Evolutionary conservation across 2,329 filamentous ascomycete species (phyloP), one percentile per base, ranked within the genome.

Genomic region (Zasmidium citrigriseum): DNA sequence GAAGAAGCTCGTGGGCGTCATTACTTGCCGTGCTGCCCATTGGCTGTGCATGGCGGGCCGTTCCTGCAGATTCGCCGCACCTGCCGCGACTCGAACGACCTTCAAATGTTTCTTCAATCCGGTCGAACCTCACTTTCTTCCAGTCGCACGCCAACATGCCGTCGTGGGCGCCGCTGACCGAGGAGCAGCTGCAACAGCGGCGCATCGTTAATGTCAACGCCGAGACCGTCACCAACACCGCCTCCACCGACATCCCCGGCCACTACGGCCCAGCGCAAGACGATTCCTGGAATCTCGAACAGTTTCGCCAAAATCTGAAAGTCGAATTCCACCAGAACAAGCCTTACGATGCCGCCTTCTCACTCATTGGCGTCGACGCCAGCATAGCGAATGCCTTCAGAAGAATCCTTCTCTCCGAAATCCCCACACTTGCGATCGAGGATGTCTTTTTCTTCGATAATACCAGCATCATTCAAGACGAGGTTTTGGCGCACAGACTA

Each of bases 381-480:
- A 88, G 91, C 55, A 87, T 99, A 73, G 91, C 95, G 71, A 99
- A 99, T 75, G 95, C 96, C 71, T 96, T 98, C 81, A 92, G 95
- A 61, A 91, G 95, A 69, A 98, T 98, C 69, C 84, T 98, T 70
- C 89, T 99, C 75, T 85, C 93, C 67, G 96, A 99, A 80, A 90
- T 99, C 54, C 92, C 93, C 18, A 95, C 92, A 1, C 84, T 99
- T 47, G 95, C 96, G 66, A 93, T 99, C 70, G 95, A 99, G 81
- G 88, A 87, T 63, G 91, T 96, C 73, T 99, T 89, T 78, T 87
- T 98, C 64, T 85, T 91, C 73, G 96, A 97, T 81, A 99, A 99
- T 81, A 98, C 93, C 52, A 96, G 91, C 4, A 92, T 99, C 34
- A 95, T 99, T 70, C 93, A 98, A 75, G 95, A 99, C 73, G 95